Evolutionary conservation across 2,329 filamentous ascomycete genomes (phyloP).

Genomic region (Seiridium cupressi): DNA sequence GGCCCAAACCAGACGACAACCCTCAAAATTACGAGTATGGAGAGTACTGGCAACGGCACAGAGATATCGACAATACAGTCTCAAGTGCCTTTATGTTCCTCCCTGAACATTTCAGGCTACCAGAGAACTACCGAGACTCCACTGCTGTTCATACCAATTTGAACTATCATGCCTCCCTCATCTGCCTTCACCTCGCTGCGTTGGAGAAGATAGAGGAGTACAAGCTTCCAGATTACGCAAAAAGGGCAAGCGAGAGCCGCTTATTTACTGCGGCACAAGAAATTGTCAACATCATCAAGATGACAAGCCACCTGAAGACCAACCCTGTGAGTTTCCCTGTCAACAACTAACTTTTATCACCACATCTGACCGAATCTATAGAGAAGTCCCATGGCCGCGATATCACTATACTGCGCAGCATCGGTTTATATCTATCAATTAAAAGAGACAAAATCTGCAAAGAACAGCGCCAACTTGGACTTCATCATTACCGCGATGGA

Average conservation of each 20-base stretch:
- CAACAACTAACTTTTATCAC: not conserved
- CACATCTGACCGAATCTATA: not conserved
- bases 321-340: conserved; percentile 54
- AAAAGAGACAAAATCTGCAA: conserved; percentile 53
- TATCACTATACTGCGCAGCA: conserved; percentile 82
- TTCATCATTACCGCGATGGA: conserved; percentile 79
- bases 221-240: conserved; percentile 61
- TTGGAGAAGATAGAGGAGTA: conserved; percentile 79
- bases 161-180: conserved; percentile 82
- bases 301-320: conserved; percentile 69
- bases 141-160: conserved; percentile 82
- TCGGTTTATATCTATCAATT: conserved; percentile 74
- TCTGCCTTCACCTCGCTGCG: conserved; percentile 86
- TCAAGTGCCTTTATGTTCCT: conserved; percentile 77
- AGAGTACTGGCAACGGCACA: conserved; percentile 82
- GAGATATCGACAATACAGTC: conserved; percentile 76
- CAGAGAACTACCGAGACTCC: conserved; percentile 64
- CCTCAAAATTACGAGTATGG: conserved; percentile 74
- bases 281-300: conserved; percentile 78
- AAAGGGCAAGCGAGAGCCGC: conserved; percentile 68
- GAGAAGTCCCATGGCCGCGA: conserved; percentile 76
- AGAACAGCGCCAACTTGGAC: conserved; percentile 55
- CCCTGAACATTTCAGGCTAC: conserved; percentile 71
- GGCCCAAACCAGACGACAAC: conserved; percentile 65
- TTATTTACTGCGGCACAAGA: conserved; percentile 80